A percentile compares a stretch with the other conserved stretches of the same genome.
Evolutionary conservation across 768 basidiomycete genomes (phyloP).

Genomic region (Leccinum ochraceum): DNA sequence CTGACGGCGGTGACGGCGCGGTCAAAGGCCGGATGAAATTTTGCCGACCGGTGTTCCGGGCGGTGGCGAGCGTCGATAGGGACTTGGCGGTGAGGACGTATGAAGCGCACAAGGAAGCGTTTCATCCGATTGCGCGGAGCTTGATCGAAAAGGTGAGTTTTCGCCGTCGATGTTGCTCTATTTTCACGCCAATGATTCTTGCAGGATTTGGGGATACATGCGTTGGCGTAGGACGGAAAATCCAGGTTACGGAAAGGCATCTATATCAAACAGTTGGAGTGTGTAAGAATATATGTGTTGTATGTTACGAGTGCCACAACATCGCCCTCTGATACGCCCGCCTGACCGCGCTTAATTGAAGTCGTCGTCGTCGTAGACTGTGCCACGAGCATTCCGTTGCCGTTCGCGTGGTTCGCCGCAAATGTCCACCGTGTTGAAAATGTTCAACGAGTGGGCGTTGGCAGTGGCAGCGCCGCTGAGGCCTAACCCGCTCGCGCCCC

Average conservation of each 20-base stretch:
- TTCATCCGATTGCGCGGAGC: no score
- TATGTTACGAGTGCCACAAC: background rate
- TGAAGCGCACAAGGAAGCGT: no score
- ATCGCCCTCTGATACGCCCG: no score
- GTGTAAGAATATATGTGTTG: background rate
- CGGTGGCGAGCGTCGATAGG: constrained; percentile 18
- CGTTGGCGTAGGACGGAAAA: background rate
- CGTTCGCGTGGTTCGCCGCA: constrained; percentile 52
- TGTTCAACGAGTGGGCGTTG: background rate
- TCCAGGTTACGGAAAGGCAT: background rate
- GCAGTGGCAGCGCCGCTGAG: background rate
- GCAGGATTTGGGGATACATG: constrained; percentile 16
- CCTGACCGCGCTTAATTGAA: constrained; percentile 52
- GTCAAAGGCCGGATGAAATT: no score
- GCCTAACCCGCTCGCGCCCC: no score
- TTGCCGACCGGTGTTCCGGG: constrained; percentile 24
- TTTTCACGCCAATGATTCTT: background rate
- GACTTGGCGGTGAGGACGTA: no score
- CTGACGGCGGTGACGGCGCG: constrained; percentile 18
- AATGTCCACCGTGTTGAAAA: constrained; percentile 50
- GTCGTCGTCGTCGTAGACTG: constrained; percentile 29
- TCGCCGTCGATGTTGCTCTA: background rate
- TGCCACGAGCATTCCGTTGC: constrained; percentile 31
- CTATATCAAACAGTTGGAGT: background rate
- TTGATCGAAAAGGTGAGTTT: constrained; percentile 57